Base-by-base conservation (phyloP, 1,284 basidiomycete species). In the Tilletia caries region DNA sequence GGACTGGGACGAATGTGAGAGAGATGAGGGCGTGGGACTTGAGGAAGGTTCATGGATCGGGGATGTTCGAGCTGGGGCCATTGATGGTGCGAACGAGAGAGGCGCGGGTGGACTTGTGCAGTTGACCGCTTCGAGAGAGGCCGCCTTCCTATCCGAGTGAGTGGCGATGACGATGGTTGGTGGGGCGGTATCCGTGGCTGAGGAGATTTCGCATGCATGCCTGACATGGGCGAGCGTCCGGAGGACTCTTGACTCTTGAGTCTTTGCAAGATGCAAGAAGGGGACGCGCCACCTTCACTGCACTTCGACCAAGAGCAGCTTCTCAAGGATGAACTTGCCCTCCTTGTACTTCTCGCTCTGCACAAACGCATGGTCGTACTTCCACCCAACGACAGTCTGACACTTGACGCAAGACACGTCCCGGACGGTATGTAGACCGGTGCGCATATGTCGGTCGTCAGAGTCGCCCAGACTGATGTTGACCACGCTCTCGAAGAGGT, bases 361-460 rank as follows among this genome's bases (percentile, higher is more conserved):
- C 80, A 96, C 93, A 82, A 90, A 97, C 5, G 95, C 95, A 69
- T 89, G 88, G 84, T 96, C 95, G 84, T 98, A 98, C 91, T 96
- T 96, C 95, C 95, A 98, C 67, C 95, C 95, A 34, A 98, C 87
- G 15, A 87, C 89, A 41, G 88, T 88, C 69, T 89, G 87, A 84
- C 95, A 98, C 82, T 95, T 95, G 85, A 87, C 85, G 85, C 96
- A 98, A 84, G 88, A 91, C 74, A 98, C 92, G 82, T 98, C 95
- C 69, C 95, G 89, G 41, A 98, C 95, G 29, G 91, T 93, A 84
- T 98, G 95, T 78, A 92, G 89, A 15, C 95, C 95, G 13, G 95
- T 98, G 27, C 93, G 95, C 95, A 98, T 98, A 70, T 91, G 89
- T 68, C 95, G 88, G 83, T 97, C 95, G 80, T 89, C 91, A 32